Conservation (phyloP, 805 yeast genomes). For the Vanderwaltozyma verrucispora region DNA sequence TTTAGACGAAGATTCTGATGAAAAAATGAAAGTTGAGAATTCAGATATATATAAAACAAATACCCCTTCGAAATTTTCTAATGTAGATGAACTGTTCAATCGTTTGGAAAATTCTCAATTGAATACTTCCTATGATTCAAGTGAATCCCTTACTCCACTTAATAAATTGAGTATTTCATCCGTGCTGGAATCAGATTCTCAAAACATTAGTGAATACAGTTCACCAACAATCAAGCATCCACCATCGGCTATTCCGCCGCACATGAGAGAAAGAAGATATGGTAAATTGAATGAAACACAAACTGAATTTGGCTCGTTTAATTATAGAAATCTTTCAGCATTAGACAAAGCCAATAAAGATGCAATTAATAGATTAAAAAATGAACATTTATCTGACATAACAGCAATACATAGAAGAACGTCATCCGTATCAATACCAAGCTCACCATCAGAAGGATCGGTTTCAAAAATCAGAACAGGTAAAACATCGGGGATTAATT, state of each 20-base stretch:
- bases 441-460: slow-evolving; percentile 29
- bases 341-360: slow-evolving; percentile 91
- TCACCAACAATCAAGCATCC: slow-evolving; percentile 31
- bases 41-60: background rate
- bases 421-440: slow-evolving; percentile 28
- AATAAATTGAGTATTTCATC: slow-evolving; percentile 21
- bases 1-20: slow-evolving; percentile 17
- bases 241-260: slow-evolving; percentile 43
- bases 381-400: slow-evolving; percentile 51
- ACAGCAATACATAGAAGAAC: slow-evolving; percentile 23
- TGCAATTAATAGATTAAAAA: slow-evolving; percentile 75
- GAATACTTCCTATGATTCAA: background rate
- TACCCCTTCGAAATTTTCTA: background rate
- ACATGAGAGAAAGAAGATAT: slow-evolving; percentile 60
- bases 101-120: background rate
- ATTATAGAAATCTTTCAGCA: slow-evolving; percentile 79
- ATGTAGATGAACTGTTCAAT: background rate
- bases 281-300: slow-evolving; percentile 60
- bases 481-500: slow-evolving; percentile 9
- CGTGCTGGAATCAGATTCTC: slow-evolving; percentile 19
- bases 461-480: slow-evolving; percentile 9
- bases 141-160: background rate
- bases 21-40: slow-evolving; percentile 3
- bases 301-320: slow-evolving; percentile 84
- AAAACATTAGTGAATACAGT: slow-evolving; percentile 22